Base-by-base conservation (phyloP, 2,329 filamentous ascomycete genomes). In the Leptoxyphium fumago region DNA sequence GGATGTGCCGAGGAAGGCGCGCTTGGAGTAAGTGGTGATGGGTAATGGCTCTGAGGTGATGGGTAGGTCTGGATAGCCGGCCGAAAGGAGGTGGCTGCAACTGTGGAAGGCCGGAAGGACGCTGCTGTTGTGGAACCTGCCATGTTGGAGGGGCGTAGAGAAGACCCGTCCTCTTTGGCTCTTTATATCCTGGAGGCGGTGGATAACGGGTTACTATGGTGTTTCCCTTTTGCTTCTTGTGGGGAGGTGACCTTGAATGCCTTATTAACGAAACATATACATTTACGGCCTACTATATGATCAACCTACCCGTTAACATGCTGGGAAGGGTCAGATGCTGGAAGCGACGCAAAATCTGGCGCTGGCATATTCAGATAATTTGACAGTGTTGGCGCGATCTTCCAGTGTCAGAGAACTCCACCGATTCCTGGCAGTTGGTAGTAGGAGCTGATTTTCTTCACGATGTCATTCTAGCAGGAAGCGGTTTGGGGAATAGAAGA, bases 201-300 rank as follows among this genome's bases (percentile, higher is more conserved):
- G 68, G 65, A 55, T 71, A 71, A 29, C 64, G 60, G 7, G 68
- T 72, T 47, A 71, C 69, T 50, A 71, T 61, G 6, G 67, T 65
- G 29, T 46, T 68, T 15, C 65, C 61, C 48, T 68, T 70, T 45
- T 53, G 42, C 43, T 63, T 66, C 53, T 71, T 72, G 2, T 55
- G 48, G 13, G 62, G 57, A 13, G 59, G 58, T 13, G 53, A 53
- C 13, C 56, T 55, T 15, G 21, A 7, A 26, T 26, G 21, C 21
- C 7, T 26, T 26, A 26, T 26, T 26, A 26, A 26, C 7, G 21
- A 26, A 26, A 26, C 21, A 7, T 4, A 26, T 26, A 7, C 7
- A 26, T 26, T 26, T 26, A 7, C 21, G 21, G 21, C 21, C 21
- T 3, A 26, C 21, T 3, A 26, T 7, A 26, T 26, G 21, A 26